These are phyloP conservation scores for Grosmannia clavigera DNA, from an alignment of 2,329 filamentous ascomycete species.

Conservation along the genomic window DNA sequence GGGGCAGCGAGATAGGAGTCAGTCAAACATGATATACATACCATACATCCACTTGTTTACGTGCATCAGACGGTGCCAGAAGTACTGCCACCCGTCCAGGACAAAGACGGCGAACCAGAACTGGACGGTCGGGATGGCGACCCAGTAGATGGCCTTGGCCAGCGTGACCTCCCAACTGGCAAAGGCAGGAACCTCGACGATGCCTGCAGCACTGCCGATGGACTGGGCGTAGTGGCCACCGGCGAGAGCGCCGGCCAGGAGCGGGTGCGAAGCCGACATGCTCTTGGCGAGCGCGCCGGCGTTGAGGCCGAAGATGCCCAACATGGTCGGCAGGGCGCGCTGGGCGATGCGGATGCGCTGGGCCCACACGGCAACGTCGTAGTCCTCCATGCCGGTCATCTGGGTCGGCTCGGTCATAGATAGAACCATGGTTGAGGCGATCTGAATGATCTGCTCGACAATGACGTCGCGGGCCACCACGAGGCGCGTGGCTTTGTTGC, in stretches of 20 bases:
- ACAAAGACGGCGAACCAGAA: constrained; percentile 62
- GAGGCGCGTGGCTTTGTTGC: constrained; percentile 75
- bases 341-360: constrained; percentile 69
- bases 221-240: constrained; percentile 59
- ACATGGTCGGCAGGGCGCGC: constrained; percentile 58
- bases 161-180: constrained; percentile 67
- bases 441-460: constrained; percentile 84
- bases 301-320: constrained; percentile 65
- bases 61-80: constrained; percentile 92
- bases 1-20: neutral
- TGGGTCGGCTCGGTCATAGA: constrained; percentile 62
- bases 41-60: constrained; percentile 95
- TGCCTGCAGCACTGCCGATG: constrained; percentile 36
- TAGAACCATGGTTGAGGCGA: constrained; percentile 54
- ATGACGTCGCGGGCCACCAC: constrained; percentile 86
- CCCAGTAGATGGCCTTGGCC: constrained; percentile 71
- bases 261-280: constrained; percentile 56
- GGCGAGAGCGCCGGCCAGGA: constrained; percentile 61
- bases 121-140: constrained; percentile 63
- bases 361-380: constrained; percentile 85
- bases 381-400: constrained; percentile 63
- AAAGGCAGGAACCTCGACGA: constrained; percentile 52
- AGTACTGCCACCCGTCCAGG: constrained; percentile 97
- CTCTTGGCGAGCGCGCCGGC: constrained; percentile 63
- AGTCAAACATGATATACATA: constrained; percentile 23